Conservation (phyloP, 441 rosid species). For the Eruca vesicaria region DNA sequence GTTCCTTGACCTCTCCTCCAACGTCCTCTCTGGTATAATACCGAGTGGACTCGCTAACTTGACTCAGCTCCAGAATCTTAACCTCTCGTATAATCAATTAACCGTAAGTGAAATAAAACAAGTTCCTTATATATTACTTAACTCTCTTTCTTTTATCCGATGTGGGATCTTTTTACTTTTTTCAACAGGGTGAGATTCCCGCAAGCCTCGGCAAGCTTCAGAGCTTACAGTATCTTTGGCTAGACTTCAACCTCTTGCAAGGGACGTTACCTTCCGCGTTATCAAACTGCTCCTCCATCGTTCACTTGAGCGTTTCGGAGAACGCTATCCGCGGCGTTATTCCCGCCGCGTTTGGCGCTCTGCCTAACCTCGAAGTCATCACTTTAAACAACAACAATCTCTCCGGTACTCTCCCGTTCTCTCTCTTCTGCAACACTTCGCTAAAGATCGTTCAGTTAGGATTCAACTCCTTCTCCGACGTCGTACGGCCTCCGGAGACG, state of each 20-base stretch:
- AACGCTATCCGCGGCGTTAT: slow-evolving; percentile 74
- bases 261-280: slow-evolving; percentile 87
- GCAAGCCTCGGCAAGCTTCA: slow-evolving; percentile 66
- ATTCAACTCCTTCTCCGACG: slow-evolving; percentile 49
- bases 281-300: slow-evolving; percentile 78
- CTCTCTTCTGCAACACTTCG: slow-evolving; percentile 69
- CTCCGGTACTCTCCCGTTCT: slow-evolving; percentile 64
- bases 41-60: slow-evolving; percentile 56
- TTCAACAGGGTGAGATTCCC: slow-evolving; percentile 63
- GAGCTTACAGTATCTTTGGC: slow-evolving; percentile 72
- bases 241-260: slow-evolving; percentile 64
- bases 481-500: slow-evolving; percentile 49
- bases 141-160: not conserved
- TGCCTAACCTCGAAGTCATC: slow-evolving; percentile 68
- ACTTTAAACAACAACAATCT: slow-evolving; percentile 65
- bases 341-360: slow-evolving; percentile 70
- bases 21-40: slow-evolving; percentile 62
- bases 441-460: slow-evolving; percentile 66
- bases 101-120: slow-evolving; percentile 7
- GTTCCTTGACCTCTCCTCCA: slow-evolving; percentile 70
- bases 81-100: slow-evolving; percentile 75
- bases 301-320: slow-evolving; percentile 73
- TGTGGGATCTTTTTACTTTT: not conserved
- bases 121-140: not conserved
- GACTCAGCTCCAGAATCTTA: slow-evolving; percentile 69